A percentile compares a stretch with the other conserved stretches of the same genome.
phyloP scores from a whole-genome alignment of 208 protist genomes.

The Porcisia deanei region DNA sequence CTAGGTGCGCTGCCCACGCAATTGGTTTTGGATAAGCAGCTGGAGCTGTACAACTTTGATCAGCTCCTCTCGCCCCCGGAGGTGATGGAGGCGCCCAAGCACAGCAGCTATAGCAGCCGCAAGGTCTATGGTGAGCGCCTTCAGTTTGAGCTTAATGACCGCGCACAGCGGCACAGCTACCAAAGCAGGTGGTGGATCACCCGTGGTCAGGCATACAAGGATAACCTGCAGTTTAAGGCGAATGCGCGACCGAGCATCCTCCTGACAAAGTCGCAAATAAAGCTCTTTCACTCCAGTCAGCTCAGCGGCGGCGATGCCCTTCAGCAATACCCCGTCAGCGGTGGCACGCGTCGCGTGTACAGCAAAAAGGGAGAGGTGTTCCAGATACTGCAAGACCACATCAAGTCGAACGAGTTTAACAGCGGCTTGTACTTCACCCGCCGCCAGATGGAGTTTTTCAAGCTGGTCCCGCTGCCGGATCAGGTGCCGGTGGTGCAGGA shows the following conservation, averaged over 20 bases:
- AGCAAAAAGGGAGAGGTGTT: conserved; percentile 65
- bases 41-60: conserved; percentile 91
- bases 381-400: conserved; percentile 61
- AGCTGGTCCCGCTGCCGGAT: conserved; percentile 68
- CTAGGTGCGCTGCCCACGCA: conserved; percentile 66
- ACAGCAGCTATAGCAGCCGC: conserved; percentile 88
- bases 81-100: conserved; percentile 83
- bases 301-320: conserved; percentile 72
- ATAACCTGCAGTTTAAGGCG: conserved; percentile 78
- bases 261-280: conserved; percentile 64
- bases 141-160: conserved; percentile 90
- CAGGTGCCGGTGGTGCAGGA: conserved; percentile 70
- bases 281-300: conserved; percentile 83
- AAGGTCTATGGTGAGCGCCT: conserved; percentile 80
- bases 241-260: conserved; percentile 73
- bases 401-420: conserved; percentile 86
- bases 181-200: conserved; percentile 90
- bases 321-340: conserved; percentile 73
- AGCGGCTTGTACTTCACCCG: conserved; percentile 90
- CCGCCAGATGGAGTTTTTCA: conserved; percentile 84
- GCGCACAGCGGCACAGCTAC: conserved; percentile 81
- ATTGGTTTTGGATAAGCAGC: conserved; percentile 77
- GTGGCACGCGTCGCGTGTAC: conserved; percentile 78
- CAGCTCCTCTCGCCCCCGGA: conserved; percentile 80
- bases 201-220: conserved; percentile 65